phyloP scores from a whole-genome alignment of 2,329 filamentous ascomycete species.

The Sporothrix euskadiensis region DNA sequence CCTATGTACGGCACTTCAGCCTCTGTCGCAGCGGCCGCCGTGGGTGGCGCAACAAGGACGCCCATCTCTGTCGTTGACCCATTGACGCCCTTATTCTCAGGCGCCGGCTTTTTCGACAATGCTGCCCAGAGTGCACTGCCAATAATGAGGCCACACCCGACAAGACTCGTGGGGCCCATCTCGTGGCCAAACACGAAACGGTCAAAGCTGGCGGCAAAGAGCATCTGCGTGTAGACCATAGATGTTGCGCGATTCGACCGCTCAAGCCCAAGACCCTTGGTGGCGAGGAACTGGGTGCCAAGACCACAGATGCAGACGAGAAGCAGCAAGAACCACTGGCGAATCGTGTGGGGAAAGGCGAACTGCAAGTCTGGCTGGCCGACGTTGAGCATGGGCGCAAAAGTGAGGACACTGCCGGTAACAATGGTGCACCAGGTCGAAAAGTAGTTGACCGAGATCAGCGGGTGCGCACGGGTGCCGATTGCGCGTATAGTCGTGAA shows the following conservation, averaged over 20 bases:
- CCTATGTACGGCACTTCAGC: background rate
- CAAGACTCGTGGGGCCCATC: conserved; percentile 52
- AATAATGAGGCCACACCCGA: conserved; percentile 55
- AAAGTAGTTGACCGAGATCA: conserved; percentile 88
- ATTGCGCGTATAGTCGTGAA: conserved; percentile 78
- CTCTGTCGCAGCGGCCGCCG: conserved; percentile 32
- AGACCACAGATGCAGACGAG: conserved; percentile 75
- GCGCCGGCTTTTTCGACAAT: conserved; percentile 44
- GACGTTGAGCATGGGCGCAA: conserved; percentile 48
- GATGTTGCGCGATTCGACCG: conserved; percentile 60
- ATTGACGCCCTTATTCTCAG: conserved; percentile 31
- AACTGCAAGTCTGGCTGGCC: conserved; percentile 51
- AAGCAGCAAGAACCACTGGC: conserved; percentile 67
- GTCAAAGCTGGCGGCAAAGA: conserved; percentile 57
- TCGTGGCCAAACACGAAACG: conserved; percentile 53
- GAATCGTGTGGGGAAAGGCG: conserved; percentile 43
- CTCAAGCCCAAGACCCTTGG: conserved; percentile 69
- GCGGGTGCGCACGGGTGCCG: conserved; percentile 73
- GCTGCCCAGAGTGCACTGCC: conserved; percentile 55
- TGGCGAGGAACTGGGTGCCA: conserved; percentile 82
- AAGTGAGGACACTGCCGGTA: conserved; percentile 60
- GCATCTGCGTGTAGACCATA: conserved; percentile 61
- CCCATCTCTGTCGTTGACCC: background rate
- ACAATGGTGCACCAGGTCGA: conserved; percentile 69
- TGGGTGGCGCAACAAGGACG: conserved; percentile 30